Evolutionary conservation across 2,329 filamentous ascomycete genomes (phyloP).

Genomic region (Domatiomyces globalis): DNA sequence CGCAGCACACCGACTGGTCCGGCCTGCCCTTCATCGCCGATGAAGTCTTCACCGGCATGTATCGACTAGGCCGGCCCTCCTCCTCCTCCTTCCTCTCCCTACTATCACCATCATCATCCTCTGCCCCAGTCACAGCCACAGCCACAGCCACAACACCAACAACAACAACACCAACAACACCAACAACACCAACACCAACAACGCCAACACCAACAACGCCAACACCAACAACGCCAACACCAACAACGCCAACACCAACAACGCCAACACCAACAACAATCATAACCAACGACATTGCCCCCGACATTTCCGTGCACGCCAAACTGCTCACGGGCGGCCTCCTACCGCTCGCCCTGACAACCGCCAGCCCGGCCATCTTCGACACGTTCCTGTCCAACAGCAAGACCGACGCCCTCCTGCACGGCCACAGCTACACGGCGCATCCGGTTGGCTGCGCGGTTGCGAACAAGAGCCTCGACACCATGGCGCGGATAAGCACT

Average conservation of each 20-base stretch:
- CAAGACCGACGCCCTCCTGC: slow-evolving; percentile 65
- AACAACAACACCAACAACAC: slow-evolving; percentile 18
- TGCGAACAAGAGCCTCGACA: slow-evolving; percentile 50
- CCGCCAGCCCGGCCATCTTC: slow-evolving; percentile 62
- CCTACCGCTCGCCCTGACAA: slow-evolving; percentile 60
- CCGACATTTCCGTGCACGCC: slow-evolving; percentile 68
- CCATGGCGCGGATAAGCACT: slow-evolving; percentile 45
- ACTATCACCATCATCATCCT: background rate
- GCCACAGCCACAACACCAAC: background rate
- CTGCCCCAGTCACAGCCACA: background rate
- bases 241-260: slow-evolving; percentile 16
- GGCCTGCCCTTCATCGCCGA: slow-evolving; percentile 71
- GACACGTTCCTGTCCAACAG: slow-evolving; percentile 54
- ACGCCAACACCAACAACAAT: slow-evolving; percentile 27
- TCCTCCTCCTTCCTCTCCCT: slow-evolving; percentile 51
- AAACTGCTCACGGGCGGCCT: slow-evolving; percentile 73
- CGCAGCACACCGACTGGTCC: slow-evolving; percentile 39
- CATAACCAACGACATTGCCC: slow-evolving; percentile 24
- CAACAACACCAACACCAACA: no score
- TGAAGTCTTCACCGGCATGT: slow-evolving; percentile 76
- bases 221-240: slow-evolving; percentile 17
- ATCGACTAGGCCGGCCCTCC: slow-evolving; percentile 60
- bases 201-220: slow-evolving; percentile 18
- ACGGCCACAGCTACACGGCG: slow-evolving; percentile 78
- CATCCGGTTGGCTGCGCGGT: slow-evolving; percentile 71